These are phyloP conservation scores for Pseudopithomyces chartarum DNA, from an alignment of 2,329 filamentous ascomycete genomes.

Conservation along the genomic window DNA sequence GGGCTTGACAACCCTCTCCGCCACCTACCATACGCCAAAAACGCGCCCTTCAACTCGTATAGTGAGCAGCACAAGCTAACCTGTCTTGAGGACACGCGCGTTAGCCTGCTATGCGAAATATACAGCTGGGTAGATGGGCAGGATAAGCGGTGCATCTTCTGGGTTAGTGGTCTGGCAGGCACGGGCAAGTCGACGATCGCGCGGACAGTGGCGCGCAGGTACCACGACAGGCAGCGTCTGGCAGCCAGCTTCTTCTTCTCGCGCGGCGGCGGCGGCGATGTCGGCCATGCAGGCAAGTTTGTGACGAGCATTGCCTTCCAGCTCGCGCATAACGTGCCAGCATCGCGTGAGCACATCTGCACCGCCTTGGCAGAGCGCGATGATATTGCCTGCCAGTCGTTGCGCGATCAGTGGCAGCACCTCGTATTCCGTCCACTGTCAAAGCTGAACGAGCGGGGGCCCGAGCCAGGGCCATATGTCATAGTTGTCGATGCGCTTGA, in stretches of 20 bases:
- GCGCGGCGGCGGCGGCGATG: too few species aligned
- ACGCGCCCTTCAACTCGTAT: constrained; percentile 27
- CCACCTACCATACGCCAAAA: neutral
- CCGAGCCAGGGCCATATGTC: too few species aligned
- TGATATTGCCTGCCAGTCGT: too few species aligned
- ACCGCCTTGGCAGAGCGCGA: too few species aligned
- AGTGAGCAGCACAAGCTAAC: constrained; percentile 20
- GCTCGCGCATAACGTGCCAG: too few species aligned
- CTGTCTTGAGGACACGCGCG: constrained; percentile 30
- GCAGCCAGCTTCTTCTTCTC: constrained; percentile 23
- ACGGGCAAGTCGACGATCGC: constrained; percentile 38
- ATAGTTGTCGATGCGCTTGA: constrained; percentile 36
- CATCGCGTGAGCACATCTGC: too few species aligned
- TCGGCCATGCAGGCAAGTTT: constrained; percentile 10
- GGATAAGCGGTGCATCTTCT: constrained; percentile 32
- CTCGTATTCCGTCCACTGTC: constrained; percentile 14
- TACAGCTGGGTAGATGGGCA: constrained; percentile 20
- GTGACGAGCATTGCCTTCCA: constrained; percentile 7
- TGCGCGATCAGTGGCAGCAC: too few species aligned
- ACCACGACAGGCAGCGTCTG: neutral
- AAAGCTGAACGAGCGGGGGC: neutral
- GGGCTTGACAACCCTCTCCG: neutral
- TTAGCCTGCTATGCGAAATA: constrained; percentile 29
- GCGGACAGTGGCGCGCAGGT: constrained; percentile 23
- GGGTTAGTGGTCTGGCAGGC: constrained; percentile 37